Percentiles rank a stretch among this genome's conserved stretches.
These are phyloP conservation scores for Globisporangium megalacanthum DNA, from an alignment of 352 stramenopile species.

Conservation along the genomic window DNA sequence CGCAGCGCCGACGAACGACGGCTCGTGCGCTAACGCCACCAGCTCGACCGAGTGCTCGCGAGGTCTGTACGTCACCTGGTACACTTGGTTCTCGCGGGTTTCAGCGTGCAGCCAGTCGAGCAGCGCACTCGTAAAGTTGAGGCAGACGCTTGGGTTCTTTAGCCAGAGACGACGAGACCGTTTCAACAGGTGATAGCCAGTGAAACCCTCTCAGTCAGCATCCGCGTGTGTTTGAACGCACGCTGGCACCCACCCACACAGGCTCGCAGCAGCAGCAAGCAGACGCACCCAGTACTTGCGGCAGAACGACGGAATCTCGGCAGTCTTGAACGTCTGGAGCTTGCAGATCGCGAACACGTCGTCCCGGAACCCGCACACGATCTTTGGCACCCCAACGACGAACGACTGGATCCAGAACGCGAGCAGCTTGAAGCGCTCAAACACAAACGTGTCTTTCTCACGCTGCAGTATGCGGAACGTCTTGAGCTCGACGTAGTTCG, in stretches of 20 bases:
- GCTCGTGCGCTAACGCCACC: constrained; percentile 3
- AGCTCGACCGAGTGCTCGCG: constrained; percentile 47
- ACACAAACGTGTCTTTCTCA: constrained; percentile 64
- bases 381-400: constrained; percentile 58
- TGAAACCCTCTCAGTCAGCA: no score
- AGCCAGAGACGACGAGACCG: no score
- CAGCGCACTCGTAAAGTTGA: constrained; percentile 59
- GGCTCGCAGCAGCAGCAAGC: no score
- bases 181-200: no score
- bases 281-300: constrained; percentile 67
- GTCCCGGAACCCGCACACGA: constrained; percentile 69
- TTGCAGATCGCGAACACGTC: constrained; percentile 58
- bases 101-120: constrained; percentile 56
- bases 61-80: constrained; percentile 47
- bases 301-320: constrained; percentile 55
- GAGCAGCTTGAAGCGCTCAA: constrained; percentile 75
- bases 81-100: constrained; percentile 28
- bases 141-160: constrained; percentile 32
- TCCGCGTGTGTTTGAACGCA: no score
- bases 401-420: constrained; percentile 87
- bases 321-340: constrained; percentile 58
- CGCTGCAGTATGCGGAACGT: constrained; percentile 49
- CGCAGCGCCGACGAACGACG: constrained; percentile 51
- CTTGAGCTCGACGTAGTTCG: constrained; percentile 66
- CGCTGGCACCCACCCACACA: no score